phyloP scores from a whole-genome alignment of 306 rosid genomes.

The Cyamopsis tetragonoloba region DNA sequence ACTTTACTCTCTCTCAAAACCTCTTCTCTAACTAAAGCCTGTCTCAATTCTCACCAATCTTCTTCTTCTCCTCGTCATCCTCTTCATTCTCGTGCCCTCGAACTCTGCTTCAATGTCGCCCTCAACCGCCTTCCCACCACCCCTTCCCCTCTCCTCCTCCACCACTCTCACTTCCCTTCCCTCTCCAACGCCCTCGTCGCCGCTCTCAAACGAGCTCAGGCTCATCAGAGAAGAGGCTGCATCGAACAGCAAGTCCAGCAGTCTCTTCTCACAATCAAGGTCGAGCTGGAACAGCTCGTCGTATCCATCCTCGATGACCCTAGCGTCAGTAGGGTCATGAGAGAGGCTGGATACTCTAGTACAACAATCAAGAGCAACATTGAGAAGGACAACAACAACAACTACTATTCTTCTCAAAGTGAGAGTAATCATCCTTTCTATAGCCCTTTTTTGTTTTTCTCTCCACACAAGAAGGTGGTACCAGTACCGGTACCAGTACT shows the following conservation, averaged over 20 bases:
- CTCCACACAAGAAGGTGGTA: conserved; percentile 50
- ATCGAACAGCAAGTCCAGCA: conserved; percentile 84
- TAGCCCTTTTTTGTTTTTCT: conserved; percentile 44
- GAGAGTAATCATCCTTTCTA: conserved; percentile 46
- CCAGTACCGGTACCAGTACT: too few relatives aligned
- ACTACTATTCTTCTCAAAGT: conserved; percentile 32
- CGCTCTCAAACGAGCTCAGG: conserved; percentile 89
- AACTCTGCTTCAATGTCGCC: conserved; percentile 96
- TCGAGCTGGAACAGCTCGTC: conserved; percentile 83
- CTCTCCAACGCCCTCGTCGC: conserved; percentile 95
- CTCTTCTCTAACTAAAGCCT: conserved; percentile 54
- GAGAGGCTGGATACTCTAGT: conserved; percentile 94
- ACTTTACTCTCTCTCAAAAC: conserved; percentile 59
- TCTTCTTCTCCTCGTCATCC: conserved; percentile 41
- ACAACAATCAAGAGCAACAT: conserved; percentile 65
- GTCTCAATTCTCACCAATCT: conserved; percentile 62
- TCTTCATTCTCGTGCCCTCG: conserved; percentile 91
- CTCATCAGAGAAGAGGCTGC: conserved; percentile 96
- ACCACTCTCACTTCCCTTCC: conserved; percentile 67
- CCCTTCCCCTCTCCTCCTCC: conserved; percentile 50
- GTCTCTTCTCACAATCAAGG: conserved; percentile 65
- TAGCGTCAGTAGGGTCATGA: conserved; percentile 92
- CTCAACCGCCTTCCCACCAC: conserved; percentile 84
- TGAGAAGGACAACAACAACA: conserved; percentile 28
- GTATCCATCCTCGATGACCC: conserved; percentile 94